Base-by-base conservation (phyloP, 768 basidiomycete species). In the Rhizopogon roseolus region DNA sequence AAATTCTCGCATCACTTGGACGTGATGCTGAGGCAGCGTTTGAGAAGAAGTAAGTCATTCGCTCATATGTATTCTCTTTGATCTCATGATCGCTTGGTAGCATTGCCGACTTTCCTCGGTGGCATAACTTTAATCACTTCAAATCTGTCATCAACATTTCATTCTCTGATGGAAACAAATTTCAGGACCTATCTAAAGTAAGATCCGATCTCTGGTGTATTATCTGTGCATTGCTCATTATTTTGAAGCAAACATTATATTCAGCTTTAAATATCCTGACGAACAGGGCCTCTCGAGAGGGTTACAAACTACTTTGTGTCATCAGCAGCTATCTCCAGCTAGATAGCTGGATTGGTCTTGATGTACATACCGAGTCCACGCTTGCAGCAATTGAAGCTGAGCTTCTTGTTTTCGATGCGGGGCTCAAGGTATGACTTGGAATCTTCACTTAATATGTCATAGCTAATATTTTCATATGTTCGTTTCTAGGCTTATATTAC, bases 131-230 rank as follows among this genome's bases (percentile, higher is more conserved):
- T 11, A 63, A 67, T 17, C 72, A 71, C 43, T 74, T 76, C 49
- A 13, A 52, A 0, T 28, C 56, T 1, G 43, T 70, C 1, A 56
- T 63, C 25, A 56, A 61, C 6, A 53, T 69, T 1, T 52, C 65
- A 5, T 75, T 72, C 60, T 58, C 58, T 6, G 69, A 76, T 57
- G 71, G 67, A 1, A 58, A 60, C 14, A 76, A 76, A 49, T 64
- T 64, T 48, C 64, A 66, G 40, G 72, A 76, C 51, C 62, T 76
- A 5, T 55, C 64, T 13, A 73, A 70, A 60, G 73, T 74, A 54
- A 43, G n/a, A n/a, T n/a, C n/a, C n/a, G 22, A 54, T 43, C 37
- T 54, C 27, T 39, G 2, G 29, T 45, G 13, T 27, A 16, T 43
- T 43, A 37, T 51, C 17, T 10, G 19, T 19, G 25, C 44, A 41